A percentile compares a stretch with the other conserved stretches of the same genome.
Evolutionary conservation across 345 rosid species (phyloP).

Genomic region (Pistacia vera): DNA sequence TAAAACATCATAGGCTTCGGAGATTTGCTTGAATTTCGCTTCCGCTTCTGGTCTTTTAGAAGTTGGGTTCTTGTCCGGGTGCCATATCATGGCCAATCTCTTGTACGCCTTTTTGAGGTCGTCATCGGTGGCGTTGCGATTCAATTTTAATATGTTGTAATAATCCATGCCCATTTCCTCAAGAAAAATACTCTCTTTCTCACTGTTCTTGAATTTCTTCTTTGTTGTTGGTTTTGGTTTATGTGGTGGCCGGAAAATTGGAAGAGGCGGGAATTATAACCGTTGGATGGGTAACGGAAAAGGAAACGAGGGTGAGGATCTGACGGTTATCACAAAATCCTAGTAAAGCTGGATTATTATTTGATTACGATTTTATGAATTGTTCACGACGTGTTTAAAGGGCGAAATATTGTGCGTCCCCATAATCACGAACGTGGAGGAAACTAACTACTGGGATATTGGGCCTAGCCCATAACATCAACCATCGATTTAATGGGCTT

Average conservation of each 20-base stretch:
- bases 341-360: not conserved
- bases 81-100: constrained; percentile 96
- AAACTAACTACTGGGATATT: not conserved
- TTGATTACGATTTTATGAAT: too few species aligned
- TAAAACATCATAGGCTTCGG: constrained; percentile 86
- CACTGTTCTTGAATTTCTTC: too few species aligned
- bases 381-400: not conserved
- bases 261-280: constrained; percentile 17
- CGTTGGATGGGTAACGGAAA: constrained; percentile 23
- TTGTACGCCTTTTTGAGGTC: constrained; percentile 88
- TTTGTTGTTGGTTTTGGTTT: not conserved
- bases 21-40: constrained; percentile 88
- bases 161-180: constrained; percentile 79
- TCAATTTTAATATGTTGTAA: constrained; percentile 90
- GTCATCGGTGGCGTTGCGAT: constrained; percentile 81
- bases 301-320: constrained; percentile 4
- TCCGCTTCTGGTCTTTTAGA: constrained; percentile 68
- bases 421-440: not conserved
- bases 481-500: not conserved
- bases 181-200: not conserved
- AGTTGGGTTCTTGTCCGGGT: constrained; percentile 92
- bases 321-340: constrained; percentile 21
- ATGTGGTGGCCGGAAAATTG: not conserved
- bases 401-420: not conserved
- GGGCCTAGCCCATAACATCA: constrained; percentile 3